Conservation (phyloP, 768 basidiomycete genomes). For the Pleurotus tuoliensis region DNA sequence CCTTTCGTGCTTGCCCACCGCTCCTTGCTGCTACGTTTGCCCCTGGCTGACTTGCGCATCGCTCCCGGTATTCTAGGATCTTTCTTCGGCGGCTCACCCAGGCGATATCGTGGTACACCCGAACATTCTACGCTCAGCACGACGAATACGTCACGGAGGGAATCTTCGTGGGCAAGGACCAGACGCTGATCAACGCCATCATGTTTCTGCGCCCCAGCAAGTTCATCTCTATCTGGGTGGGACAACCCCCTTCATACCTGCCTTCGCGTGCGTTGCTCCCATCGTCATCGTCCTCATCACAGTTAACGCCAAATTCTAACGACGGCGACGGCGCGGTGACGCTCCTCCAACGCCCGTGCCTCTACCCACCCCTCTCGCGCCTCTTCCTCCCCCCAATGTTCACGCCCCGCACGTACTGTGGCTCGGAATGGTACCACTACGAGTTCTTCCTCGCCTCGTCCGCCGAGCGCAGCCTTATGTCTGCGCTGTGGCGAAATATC, state of each 20-base stretch:
- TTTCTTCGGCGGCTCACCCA: constrained; percentile 50
- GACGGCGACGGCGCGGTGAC: neutral
- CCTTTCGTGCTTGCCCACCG: no score
- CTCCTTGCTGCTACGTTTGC: no score
- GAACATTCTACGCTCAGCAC: constrained; percentile 46
- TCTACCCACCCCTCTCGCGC: constrained; percentile 12
- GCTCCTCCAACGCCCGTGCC: constrained; percentile 12
- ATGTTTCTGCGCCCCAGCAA: constrained; percentile 41
- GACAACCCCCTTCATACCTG: no score
- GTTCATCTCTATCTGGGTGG: no score
- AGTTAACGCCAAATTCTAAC: neutral
- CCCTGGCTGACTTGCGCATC: no score
- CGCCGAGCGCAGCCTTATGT: constrained; percentile 16
- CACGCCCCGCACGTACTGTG: constrained; percentile 22
- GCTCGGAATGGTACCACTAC: constrained; percentile 44
- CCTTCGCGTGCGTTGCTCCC: no score
- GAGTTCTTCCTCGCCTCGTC: constrained; percentile 38
- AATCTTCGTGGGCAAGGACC: constrained; percentile 53
- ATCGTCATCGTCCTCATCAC: neutral
- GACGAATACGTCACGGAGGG: constrained; percentile 42
- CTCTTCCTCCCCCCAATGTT: neutral
- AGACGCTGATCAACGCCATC: constrained; percentile 45
- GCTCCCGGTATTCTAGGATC: constrained; percentile 33
- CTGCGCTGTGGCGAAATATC: neutral
- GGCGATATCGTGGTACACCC: constrained; percentile 42